Conservation (phyloP, 176 grass and related monocot species). For the Paspalum vaginatum region DNA sequence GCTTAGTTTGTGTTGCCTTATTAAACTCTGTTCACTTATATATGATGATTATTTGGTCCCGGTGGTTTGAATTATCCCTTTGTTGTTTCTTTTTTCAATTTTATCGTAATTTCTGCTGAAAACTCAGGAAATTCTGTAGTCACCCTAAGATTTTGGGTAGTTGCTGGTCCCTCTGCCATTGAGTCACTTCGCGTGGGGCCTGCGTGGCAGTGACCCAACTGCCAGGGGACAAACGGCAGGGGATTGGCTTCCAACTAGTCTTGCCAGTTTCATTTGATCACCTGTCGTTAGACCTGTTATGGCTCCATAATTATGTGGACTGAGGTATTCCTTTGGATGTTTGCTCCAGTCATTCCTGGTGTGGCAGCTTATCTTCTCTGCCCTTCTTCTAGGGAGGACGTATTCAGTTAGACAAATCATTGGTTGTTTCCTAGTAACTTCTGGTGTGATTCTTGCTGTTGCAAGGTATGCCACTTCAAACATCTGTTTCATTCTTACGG, state of each 20-base stretch:
- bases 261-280: neutral
- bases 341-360: conserved; percentile 90
- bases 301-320: neutral
- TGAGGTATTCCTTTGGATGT: conserved; percentile 24
- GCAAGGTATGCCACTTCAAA: conserved; percentile 56
- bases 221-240: too few species aligned
- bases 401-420: conserved; percentile 68
- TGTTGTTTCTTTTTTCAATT: neutral
- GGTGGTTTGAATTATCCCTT: neutral
- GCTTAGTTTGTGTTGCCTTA: conserved; percentile 15
- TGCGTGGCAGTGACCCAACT: too few species aligned
- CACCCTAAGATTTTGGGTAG: neutral
- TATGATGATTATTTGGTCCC: neutral
- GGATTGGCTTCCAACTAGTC: too few species aligned
- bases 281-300: neutral
- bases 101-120: neutral
- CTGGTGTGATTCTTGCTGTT: conserved; percentile 81
- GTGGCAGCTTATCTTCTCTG: conserved; percentile 92
- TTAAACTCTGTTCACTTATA: neutral
- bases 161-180: too few species aligned
- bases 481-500: neutral
- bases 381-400: conserved; percentile 65
- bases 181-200: too few species aligned
- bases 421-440: conserved; percentile 79
- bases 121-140: neutral